phyloP scores from a whole-genome alignment of 1,284 basidiomycete species.

The Trichosporon coremiiforme region DNA sequence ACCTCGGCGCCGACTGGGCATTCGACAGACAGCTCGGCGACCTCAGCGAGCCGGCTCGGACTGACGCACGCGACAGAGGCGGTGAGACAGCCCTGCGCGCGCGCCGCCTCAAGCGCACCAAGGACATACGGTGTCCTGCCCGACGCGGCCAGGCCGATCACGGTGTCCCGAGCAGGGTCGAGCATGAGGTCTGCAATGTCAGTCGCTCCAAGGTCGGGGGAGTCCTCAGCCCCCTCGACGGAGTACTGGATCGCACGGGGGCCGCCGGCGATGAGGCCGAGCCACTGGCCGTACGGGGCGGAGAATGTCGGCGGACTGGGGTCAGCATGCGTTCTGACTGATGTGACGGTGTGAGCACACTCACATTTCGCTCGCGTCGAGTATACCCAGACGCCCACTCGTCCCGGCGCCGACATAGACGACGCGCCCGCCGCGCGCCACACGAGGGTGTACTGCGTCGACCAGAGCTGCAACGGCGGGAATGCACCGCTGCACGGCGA shows the following conservation, averaged over 20 bases:
- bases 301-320: slow-evolving; percentile 35
- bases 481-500: slow-evolving; percentile 27
- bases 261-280: slow-evolving; percentile 35
- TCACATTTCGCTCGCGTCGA: slow-evolving; percentile 37
- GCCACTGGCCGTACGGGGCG: slow-evolving; percentile 28
- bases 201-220: slow-evolving; percentile 20
- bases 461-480: slow-evolving; percentile 30
- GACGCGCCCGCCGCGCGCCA: slow-evolving; percentile 33
- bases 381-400: slow-evolving; percentile 32
- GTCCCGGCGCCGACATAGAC: slow-evolving; percentile 36
- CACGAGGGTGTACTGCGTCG: slow-evolving; percentile 28
- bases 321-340: slow-evolving; percentile 6
- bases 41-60: slow-evolving; percentile 21
- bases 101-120: slow-evolving; percentile 28
- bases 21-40: slow-evolving; percentile 29
- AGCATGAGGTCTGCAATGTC: slow-evolving; percentile 25
- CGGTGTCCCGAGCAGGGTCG: slow-evolving; percentile 24
- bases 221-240: slow-evolving; percentile 36
- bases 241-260: slow-evolving; percentile 28
- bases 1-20: slow-evolving; percentile 35
- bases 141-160: slow-evolving; percentile 33
- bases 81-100: slow-evolving; percentile 24
- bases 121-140: slow-evolving; percentile 37
- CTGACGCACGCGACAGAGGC: slow-evolving; percentile 31
- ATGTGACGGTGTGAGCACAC: no score